phyloP scores from a whole-genome alignment of 2,329 filamentous ascomycete species.

The Nothophaeocryptopus gaeumannii region DNA sequence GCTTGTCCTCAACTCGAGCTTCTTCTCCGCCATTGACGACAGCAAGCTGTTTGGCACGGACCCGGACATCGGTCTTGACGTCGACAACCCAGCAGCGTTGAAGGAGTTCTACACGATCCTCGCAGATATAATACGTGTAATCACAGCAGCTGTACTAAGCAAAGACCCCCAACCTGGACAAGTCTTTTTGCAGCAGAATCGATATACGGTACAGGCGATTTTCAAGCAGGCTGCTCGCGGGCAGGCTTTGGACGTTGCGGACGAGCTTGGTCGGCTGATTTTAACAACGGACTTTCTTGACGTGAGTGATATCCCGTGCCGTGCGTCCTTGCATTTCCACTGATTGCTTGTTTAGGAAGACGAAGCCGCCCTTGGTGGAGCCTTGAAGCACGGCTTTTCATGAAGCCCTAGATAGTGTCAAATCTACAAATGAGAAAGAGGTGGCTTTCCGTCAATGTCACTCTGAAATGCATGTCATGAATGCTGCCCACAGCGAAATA shows the following conservation, averaged over 20 bases:
- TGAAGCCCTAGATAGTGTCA: slow-evolving; percentile 1
- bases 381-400: slow-evolving; percentile 16
- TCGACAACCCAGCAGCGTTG: slow-evolving; percentile 66
- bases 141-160: slow-evolving; percentile 77
- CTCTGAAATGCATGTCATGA: too few species aligned
- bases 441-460: too few species aligned
- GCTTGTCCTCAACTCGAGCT: slow-evolving; percentile 80
- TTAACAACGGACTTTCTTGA: slow-evolving; percentile 80
- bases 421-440: not conserved
- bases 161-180: slow-evolving; percentile 75
- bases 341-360: slow-evolving; percentile 13
- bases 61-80: slow-evolving; percentile 82
- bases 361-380: slow-evolving; percentile 10
- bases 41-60: slow-evolving; percentile 87
- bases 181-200: slow-evolving; percentile 76
- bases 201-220: slow-evolving; percentile 79
- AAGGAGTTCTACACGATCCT: slow-evolving; percentile 82
- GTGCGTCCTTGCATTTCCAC: not conserved
- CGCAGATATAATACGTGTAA: slow-evolving; percentile 73
- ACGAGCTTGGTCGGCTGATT: slow-evolving; percentile 80
- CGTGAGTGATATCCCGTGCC: slow-evolving; percentile 53
- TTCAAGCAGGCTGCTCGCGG: slow-evolving; percentile 69
- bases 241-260: slow-evolving; percentile 68
- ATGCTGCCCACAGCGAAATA: too few species aligned
- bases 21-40: slow-evolving; percentile 76